phyloP scores from a whole-genome alignment of 257 asterid species.

The Cordia subcordata region DNA sequence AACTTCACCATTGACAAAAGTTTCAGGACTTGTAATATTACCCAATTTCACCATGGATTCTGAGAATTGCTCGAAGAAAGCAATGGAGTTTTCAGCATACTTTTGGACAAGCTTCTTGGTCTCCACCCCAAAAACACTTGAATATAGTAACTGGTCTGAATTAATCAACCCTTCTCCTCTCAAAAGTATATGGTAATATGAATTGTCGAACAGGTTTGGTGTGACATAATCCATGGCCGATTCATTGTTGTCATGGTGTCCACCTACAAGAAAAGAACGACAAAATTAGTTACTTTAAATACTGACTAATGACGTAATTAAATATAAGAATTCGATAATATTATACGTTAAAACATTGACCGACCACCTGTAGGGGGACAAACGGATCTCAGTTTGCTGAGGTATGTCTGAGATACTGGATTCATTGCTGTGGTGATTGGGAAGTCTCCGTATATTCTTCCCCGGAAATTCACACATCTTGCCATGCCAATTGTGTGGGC shows the following conservation, averaged over 20 bases:
- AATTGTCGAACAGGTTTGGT: slow-evolving; percentile 68
- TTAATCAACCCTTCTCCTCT: slow-evolving; percentile 65
- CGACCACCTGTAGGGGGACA: slow-evolving; percentile 51
- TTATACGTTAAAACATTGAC: no score
- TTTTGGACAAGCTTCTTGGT: slow-evolving; percentile 57
- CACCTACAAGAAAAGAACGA: no score
- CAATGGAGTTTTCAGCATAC: slow-evolving; percentile 56
- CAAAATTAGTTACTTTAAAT: no score
- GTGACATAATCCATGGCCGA: slow-evolving; percentile 69
- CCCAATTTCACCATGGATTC: slow-evolving; percentile 92
- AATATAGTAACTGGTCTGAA: slow-evolving; percentile 76
- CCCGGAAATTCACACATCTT: slow-evolving; percentile 67
- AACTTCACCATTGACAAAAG: slow-evolving; percentile 69
- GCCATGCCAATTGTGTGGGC: slow-evolving; percentile 97
- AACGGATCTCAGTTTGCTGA: slow-evolving; percentile 42
- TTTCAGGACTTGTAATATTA: slow-evolving; percentile 59
- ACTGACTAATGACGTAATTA: no score
- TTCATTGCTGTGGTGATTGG: slow-evolving; percentile 32
- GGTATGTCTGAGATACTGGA: slow-evolving; percentile 42
- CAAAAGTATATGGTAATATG: slow-evolving; percentile 56
- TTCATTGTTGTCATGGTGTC: slow-evolving; percentile 63
- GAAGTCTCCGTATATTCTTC: slow-evolving; percentile 72
- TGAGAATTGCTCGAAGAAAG: slow-evolving; percentile 80
- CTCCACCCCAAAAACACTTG: slow-evolving; percentile 55
- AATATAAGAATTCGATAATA: no score